phyloP scores from a whole-genome alignment of 495 filamentous ascomycete species.

The Pseudevernia furfuracea region DNA sequence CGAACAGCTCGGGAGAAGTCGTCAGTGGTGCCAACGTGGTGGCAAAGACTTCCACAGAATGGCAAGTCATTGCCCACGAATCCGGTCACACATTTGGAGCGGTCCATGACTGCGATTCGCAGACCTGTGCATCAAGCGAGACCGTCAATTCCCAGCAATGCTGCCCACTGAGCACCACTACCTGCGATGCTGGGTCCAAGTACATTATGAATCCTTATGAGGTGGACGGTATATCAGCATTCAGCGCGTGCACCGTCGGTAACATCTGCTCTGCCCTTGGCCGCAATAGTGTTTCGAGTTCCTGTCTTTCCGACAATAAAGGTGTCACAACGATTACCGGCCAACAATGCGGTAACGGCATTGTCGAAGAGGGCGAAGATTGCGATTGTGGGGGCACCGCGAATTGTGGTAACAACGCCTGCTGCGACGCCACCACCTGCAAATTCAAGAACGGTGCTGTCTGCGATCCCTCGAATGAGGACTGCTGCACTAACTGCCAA shows the following conservation, averaged over 20 bases:
- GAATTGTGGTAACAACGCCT: slow-evolving; percentile 64
- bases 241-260: slow-evolving; percentile 83
- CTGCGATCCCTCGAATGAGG: slow-evolving; percentile 86
- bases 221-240: slow-evolving; percentile 57
- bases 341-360: slow-evolving; percentile 89
- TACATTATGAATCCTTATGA: slow-evolving; percentile 98
- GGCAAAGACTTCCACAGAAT: slow-evolving; percentile 71
- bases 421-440: slow-evolving; percentile 84
- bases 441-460: slow-evolving; percentile 68
- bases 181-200: slow-evolving; percentile 65
- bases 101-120: slow-evolving; percentile 77
- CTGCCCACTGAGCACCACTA: slow-evolving; percentile 64
- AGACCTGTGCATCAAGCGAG: slow-evolving; percentile 55
- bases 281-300: slow-evolving; percentile 66
- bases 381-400: slow-evolving; percentile 84
- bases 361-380: slow-evolving; percentile 88
- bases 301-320: slow-evolving; percentile 73
- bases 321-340: slow-evolving; percentile 79
- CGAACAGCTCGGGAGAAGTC: slow-evolving; percentile 46
- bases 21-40: slow-evolving; percentile 87
- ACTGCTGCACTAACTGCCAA: slow-evolving; percentile 77
- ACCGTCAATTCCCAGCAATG: slow-evolving; percentile 67
- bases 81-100: slow-evolving; percentile 93
- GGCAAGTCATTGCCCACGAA: slow-evolving; percentile 97
- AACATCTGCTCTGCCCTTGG: slow-evolving; percentile 91